phyloP scores from a whole-genome alignment of 2,329 filamentous ascomycete species.

The Ascochyta rabiei region DNA sequence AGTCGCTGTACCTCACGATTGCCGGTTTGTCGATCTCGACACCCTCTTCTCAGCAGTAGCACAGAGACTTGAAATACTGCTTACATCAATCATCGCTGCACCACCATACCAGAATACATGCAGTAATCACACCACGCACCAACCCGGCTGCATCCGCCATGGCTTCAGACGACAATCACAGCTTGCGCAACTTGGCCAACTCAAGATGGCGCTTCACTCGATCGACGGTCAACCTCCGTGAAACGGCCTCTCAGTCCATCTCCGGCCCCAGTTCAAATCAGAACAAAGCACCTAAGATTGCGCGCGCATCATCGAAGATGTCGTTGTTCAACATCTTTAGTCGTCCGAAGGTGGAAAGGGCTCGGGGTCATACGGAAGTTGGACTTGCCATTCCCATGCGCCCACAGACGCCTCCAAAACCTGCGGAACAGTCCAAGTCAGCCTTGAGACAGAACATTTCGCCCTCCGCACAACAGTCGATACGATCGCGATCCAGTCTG shows the following conservation, averaged over 20 bases:
- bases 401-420: constrained; percentile 36
- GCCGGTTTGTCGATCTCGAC: constrained; percentile 2
- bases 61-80: not conserved
- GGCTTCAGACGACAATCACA: constrained; percentile 32
- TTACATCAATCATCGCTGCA: not conserved
- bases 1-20: not conserved
- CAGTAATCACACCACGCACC: constrained; percentile 17
- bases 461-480: constrained; percentile 36
- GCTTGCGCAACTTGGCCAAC: constrained; percentile 30
- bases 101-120: constrained; percentile 18
- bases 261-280: constrained; percentile 9
- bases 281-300: constrained; percentile 32
- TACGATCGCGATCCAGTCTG: constrained; percentile 41
- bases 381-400: constrained; percentile 48
- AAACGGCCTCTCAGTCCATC: constrained; percentile 3
- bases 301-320: constrained; percentile 51
- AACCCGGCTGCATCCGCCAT: constrained; percentile 33
- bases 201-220: constrained; percentile 48
- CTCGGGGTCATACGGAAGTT: constrained; percentile 54
- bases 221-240: constrained; percentile 37
- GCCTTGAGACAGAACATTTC: constrained; percentile 40
- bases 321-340: constrained; percentile 59
- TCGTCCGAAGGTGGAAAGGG: constrained; percentile 56
- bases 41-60: not conserved
- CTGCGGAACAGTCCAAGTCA: constrained; percentile 23